Evolutionary conservation across 2,329 filamentous ascomycete species (phyloP).

Genomic region (Blastomyces silverae): DNA sequence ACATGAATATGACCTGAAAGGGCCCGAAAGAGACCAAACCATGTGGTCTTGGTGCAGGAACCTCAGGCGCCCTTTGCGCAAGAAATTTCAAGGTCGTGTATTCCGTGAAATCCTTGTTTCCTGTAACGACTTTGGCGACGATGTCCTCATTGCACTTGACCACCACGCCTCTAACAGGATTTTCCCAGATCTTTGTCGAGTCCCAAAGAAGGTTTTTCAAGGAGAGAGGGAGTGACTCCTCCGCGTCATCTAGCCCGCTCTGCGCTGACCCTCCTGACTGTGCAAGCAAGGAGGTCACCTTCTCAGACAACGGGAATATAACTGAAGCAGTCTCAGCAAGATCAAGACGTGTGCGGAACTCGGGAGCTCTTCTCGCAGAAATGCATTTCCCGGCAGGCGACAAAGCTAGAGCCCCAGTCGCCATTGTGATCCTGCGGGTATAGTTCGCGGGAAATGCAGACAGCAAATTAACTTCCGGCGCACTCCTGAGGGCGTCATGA

Average conservation of each 20-base stretch:
- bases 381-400: no score
- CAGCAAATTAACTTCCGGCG: constrained; percentile 25
- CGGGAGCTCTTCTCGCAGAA: no score
- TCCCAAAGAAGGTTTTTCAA: constrained; percentile 22
- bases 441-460: constrained; percentile 24
- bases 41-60: constrained; percentile 28
- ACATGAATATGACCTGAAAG: constrained; percentile 29
- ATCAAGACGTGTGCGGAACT: no score
- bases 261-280: no score
- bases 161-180: constrained; percentile 23
- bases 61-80: constrained; percentile 23
- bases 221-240: no score
- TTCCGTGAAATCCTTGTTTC: constrained; percentile 23
- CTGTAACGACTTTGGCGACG: constrained; percentile 23
- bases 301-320: no score
- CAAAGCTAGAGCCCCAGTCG: no score
- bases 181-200: constrained; percentile 25
- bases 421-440: constrained; percentile 22
- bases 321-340: no score
- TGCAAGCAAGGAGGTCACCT: no score
- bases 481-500: background rate
- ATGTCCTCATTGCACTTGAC: constrained; percentile 25
- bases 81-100: constrained; percentile 28
- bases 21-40: constrained; percentile 25
- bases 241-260: no score